Base-by-base conservation (phyloP, 495 filamentous ascomycete genomes). In the Venustampulla echinocandica region DNA sequence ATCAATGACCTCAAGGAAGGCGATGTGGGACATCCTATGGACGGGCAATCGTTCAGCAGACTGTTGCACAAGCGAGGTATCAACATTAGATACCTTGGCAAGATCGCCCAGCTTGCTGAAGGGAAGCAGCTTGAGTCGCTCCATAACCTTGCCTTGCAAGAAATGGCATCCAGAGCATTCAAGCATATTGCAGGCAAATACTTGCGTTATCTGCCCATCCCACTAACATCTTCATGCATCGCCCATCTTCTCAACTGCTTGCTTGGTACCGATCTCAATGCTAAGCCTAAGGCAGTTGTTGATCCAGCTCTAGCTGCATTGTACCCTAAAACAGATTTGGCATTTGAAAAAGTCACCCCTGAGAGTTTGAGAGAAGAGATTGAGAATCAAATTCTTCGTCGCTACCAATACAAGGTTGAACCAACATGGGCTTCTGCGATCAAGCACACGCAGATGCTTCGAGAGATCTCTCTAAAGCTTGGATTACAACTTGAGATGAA, bases 21-120 rank as follows among this genome's bases (percentile, higher is more conserved):
- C 9, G 93, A 99, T 51, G 81, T 95, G 39, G 87, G 89, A 50
- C 96, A 95, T 71, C 93, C 93, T 28, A 95, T 97, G 88, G 93
- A 99, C 58, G 93, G 93, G 32, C 78, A 85, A 55, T 95, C 90
- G 19, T 72, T 99, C 46, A 87, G 80, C 50, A 77, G 81, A 52
- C 76, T 95, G 33, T 76, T 99, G 69, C 93, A 99, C 69, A 94
- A 94, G 68, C 87, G 93, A 25, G 93, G 93, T 63, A 85, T 99
- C 68, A 99, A 97, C 70, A 76, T 95, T 52, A 81, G 93, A 58
- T 99, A 99, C 65, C 76, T 99, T 21, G 93, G 93, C 40, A 84
- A 78, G 60, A 60, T 97, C 54, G 85, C 84, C 17, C 69, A 74
- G 37, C 70, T 86, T 36, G 78, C 82, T 49, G 74, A 77, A 47